Conservation (phyloP, 2,329 filamentous ascomycete species). For the Pseudogymnoascus sp. region DNA sequence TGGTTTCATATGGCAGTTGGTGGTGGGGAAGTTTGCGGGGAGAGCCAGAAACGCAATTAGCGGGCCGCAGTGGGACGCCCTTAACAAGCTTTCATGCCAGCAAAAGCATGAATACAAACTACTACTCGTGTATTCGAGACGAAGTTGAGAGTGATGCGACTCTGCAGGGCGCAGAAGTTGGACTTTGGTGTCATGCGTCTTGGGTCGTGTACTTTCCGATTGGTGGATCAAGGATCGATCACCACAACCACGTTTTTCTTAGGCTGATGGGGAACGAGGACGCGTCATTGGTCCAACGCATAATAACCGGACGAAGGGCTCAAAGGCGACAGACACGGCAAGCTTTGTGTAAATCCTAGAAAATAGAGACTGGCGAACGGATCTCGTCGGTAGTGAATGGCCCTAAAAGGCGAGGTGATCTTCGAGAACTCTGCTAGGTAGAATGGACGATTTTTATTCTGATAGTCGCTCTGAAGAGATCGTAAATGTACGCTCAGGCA, state of each 20-base stretch:
- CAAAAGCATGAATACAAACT: background rate
- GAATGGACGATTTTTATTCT: background rate
- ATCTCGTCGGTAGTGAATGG: background rate
- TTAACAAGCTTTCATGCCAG: background rate
- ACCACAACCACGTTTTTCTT: background rate
- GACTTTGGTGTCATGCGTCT: background rate
- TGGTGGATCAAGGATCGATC: background rate
- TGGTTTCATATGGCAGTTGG: slow-evolving; percentile 3
- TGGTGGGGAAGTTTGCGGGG: background rate
- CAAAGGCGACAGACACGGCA: background rate
- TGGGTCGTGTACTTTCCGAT: background rate
- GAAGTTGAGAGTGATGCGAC: background rate
- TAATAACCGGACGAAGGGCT: background rate
- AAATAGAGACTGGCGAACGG: background rate
- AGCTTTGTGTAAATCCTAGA: background rate
- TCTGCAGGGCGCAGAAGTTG: background rate
- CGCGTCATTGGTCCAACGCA: background rate
- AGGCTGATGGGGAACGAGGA: background rate
- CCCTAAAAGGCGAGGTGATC: background rate
- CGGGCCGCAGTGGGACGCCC: background rate
- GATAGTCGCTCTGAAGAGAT: background rate
- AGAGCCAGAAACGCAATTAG: background rate
- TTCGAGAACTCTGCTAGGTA: background rate
- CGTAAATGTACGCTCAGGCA: background rate
- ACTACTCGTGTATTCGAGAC: background rate